Evolutionary conservation across 768 basidiomycete genomes (phyloP).

Genomic region (Suillus alpinus): DNA sequence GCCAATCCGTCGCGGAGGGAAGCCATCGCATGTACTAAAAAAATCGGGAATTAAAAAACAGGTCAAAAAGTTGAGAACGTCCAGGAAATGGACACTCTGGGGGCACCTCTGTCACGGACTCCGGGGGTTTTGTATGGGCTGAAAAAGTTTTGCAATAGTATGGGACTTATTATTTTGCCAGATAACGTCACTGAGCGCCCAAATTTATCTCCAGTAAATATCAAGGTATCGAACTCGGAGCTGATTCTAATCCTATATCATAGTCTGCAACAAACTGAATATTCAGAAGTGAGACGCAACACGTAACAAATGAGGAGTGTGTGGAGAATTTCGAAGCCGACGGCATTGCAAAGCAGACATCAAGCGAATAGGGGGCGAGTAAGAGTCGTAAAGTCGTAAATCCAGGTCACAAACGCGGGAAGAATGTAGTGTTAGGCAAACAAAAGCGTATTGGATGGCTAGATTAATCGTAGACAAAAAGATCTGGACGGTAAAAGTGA

Average conservation of each 20-base stretch:
- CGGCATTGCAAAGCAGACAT: not conserved
- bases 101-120: too few species aligned
- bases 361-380: not conserved
- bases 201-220: not conserved
- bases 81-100: too few species aligned
- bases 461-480: not conserved
- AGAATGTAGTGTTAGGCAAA: not conserved
- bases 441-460: not conserved
- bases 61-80: too few species aligned
- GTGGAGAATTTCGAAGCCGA: not conserved
- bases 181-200: not conserved
- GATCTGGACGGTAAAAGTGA: not conserved
- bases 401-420: not conserved
- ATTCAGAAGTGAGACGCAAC: not conserved
- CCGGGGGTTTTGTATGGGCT: too few species aligned
- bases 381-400: slow-evolving; percentile 4
- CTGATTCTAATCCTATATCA: not conserved
- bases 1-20: too few species aligned
- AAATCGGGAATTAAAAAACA: too few species aligned
- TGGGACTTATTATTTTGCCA: not conserved
- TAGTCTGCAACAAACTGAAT: not conserved
- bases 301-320: not conserved
- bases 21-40: too few species aligned
- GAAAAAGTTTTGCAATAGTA: too few species aligned
- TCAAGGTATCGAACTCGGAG: too few species aligned